Percentiles rank a stretch among this genome's conserved stretches.
These are phyloP conservation scores for Globisporangium yorkense DNA, from an alignment of 352 stramenopile species.

Conservation along the genomic window DNA sequence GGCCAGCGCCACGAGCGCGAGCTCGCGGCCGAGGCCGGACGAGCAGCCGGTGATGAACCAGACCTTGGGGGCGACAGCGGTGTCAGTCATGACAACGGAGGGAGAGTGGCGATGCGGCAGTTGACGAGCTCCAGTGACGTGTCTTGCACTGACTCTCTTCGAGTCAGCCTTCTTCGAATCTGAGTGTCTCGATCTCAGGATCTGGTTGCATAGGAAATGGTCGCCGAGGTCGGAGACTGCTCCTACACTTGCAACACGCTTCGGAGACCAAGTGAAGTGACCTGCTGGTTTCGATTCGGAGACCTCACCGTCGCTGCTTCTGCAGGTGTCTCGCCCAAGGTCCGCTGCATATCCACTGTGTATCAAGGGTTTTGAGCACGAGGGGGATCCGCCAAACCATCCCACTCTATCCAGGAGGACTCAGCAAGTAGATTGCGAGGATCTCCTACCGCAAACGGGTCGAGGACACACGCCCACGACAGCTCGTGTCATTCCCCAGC, in stretches of 20 bases:
- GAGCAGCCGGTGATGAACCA: slow-evolving; percentile 20
- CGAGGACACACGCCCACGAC: no score
- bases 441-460: no score
- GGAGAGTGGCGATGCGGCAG: no score
- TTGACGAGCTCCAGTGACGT: no score
- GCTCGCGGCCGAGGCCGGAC: slow-evolving; percentile 10
- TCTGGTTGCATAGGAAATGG: no score
- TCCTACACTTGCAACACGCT: neutral
- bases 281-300: slow-evolving; percentile 41
- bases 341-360: slow-evolving; percentile 51
- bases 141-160: no score
- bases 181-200: no score
- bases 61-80: neutral
- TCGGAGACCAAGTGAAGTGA: slow-evolving; percentile 20
- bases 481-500: no score
- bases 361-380: neutral
- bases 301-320: slow-evolving; percentile 11
- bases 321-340: slow-evolving; percentile 17
- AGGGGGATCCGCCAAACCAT: neutral
- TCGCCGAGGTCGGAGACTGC: no score
- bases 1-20: slow-evolving; percentile 24
- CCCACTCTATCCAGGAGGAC: neutral
- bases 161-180: no score
- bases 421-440: no score
- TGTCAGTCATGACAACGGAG: no score